Conservation (phyloP, 441 rosid species). For the Populus trichocarpa region DNA sequence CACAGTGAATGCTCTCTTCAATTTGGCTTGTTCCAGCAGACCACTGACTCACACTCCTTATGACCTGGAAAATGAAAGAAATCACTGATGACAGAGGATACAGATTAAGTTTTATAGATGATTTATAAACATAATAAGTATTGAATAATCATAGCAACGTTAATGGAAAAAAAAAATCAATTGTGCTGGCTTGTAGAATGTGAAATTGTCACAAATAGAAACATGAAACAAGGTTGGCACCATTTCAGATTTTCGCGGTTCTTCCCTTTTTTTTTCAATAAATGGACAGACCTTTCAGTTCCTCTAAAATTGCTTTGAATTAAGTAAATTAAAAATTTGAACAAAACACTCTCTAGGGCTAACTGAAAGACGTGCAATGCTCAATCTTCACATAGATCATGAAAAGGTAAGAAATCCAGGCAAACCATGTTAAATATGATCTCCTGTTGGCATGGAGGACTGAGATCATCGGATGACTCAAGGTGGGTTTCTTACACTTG, state of each 20-base stretch:
- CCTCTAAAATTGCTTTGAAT: not conserved
- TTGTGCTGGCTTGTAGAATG: not conserved
- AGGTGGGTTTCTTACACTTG: not conserved
- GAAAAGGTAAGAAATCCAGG: not conserved
- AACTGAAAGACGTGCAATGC: not conserved
- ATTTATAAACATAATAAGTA: not conserved
- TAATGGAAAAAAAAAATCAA: not conserved
- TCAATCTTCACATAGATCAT: not conserved
- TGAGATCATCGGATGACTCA: not conserved
- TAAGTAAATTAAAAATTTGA: not conserved
- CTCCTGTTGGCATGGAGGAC: not conserved
- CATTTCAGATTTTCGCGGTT: not conserved
- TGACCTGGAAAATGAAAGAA: slow-evolving; percentile 49
- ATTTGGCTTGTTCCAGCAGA: slow-evolving; percentile 98
- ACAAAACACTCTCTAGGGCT: not conserved
- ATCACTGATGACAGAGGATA: slow-evolving; percentile 8
- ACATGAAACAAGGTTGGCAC: not conserved
- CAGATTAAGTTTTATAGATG: not conserved
- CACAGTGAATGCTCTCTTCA: slow-evolving; percentile 92
- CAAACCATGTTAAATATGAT: not conserved
- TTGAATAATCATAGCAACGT: not conserved
- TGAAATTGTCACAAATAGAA: not conserved
- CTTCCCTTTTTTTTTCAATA: not conserved
- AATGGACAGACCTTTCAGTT: not conserved
- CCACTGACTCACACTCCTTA: slow-evolving; percentile 99